Evolutionary conservation across 345 rosid species (phyloP).

Genomic region (Brassica juncea): DNA sequence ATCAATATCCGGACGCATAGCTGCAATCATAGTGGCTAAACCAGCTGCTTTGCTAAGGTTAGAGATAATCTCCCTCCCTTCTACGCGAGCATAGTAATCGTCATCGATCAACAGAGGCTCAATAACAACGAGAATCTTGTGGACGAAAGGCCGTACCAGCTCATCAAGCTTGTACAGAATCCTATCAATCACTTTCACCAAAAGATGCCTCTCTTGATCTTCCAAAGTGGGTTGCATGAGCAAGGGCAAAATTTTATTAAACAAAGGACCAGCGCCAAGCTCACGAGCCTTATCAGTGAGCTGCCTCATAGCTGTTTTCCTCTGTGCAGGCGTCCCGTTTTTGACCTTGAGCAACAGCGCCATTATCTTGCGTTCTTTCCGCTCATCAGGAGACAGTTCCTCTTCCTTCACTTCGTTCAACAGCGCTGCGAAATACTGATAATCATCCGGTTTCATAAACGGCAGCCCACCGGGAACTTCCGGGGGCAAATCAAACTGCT

Average conservation of each 20-base stretch:
- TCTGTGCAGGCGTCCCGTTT: conserved; percentile 97
- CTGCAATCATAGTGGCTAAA: conserved; percentile 99
- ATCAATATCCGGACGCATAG: conserved; percentile 99
- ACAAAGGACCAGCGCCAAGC: conserved; percentile 95
- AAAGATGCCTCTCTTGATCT: conserved; percentile 98
- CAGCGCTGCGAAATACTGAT: conserved; percentile 84
- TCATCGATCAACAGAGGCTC: conserved; percentile 98
- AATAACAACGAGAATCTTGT: conserved; percentile 97
- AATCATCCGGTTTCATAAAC: conserved; percentile 96
- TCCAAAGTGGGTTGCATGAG: conserved; percentile 99
- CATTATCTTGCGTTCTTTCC: conserved; percentile 96
- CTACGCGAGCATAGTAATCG: conserved; percentile 98
- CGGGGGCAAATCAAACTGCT: conserved; percentile 91
- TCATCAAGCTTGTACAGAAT: conserved; percentile 92
- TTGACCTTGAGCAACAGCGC: conserved; percentile 91
- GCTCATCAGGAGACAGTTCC: conserved; percentile 86
- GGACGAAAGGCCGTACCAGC: conserved; percentile 93
- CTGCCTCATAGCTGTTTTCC: conserved; percentile 96
- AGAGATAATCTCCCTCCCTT: conserved; percentile 97
- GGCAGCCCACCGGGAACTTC: conserved; percentile 92
- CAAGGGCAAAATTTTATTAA: conserved; percentile 80
- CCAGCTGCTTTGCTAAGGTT: conserved; percentile 99
- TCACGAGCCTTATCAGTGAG: conserved; percentile 97
- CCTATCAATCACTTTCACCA: conserved; percentile 97
- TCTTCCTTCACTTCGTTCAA: conserved; percentile 93